Base-by-base conservation (phyloP, 371 early-diverging fungal species). In the Zancudomyces culisetae region DNA sequence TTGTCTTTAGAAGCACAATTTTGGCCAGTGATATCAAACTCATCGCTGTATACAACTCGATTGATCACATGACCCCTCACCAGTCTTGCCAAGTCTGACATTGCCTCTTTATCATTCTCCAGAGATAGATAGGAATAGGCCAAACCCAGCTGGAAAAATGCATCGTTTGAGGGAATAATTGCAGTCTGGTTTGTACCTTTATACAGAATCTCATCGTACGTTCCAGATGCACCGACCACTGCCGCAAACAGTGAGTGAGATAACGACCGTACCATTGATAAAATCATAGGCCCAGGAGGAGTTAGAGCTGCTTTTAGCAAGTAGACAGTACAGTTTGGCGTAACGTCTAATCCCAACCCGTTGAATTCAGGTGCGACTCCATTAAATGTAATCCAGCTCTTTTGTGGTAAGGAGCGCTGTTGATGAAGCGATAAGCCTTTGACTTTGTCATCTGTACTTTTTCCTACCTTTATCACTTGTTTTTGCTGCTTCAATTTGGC, bases 201-300 rank as follows among this genome's bases (percentile, higher is more conserved):
- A 10, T 28, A 20, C 51, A 60, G 60, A 2, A 65, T 49, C 43
- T 65, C 58, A 30, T 51, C 62, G 20, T 49, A 63, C 22, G 63
- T 65, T 35, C 48, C 55, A n/a, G 66, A 64, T 13, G 66, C 66
- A 26, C 66, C 66, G 64, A 65, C 63, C 20, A 65, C 64, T 10
- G 66, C 66, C 10, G 64, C 66, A 58, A 65, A 65, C 52, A 65
- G 45, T 45, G 66, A 59, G 26, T 64, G 56, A 10, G 64, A 60
- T 42, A 67, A 51, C 40, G 60, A 42, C 19, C 54, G 53, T 10
- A 67, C 52, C 18, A 67, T 54, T 35, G 67, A 56, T 23, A 52
- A 54, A 45, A 67, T 51, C 52, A 67, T 49, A 27, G 55, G 47
- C 19, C 65, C 57, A 13, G 68, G 68, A 12, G 66, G 59, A 6